Evolutionary conservation across 108 stramenopile species (phyloP).

Genomic region (Nannochloropsis salina): DNA sequence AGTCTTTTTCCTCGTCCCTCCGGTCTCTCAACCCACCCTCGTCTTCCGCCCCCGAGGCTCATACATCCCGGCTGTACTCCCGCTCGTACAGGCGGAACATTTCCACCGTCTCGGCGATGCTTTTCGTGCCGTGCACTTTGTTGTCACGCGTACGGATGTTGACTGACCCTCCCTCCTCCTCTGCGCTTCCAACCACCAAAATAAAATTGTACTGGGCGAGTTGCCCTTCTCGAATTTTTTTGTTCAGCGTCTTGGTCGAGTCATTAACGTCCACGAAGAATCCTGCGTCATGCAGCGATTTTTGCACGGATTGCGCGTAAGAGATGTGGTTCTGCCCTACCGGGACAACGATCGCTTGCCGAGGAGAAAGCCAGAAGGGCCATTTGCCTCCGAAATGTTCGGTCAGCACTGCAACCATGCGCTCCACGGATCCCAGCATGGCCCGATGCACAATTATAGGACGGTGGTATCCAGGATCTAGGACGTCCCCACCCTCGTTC

Average conservation of each 20-base stretch:
- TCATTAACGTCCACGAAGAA: conserved; percentile 90
- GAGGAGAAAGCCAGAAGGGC: conserved; percentile 98
- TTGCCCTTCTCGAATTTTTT: conserved; percentile 96
- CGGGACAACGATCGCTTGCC: conserved; percentile 93
- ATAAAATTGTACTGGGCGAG: conserved; percentile 96
- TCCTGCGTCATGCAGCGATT: conserved; percentile 73
- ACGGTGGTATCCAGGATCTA: conserved; percentile 53
- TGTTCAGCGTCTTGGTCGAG: conserved; percentile 86
- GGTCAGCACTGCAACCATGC: conserved; percentile 97
- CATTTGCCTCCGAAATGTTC: conserved; percentile 99
- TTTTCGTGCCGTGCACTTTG: conserved; percentile 47
- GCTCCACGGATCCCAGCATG: conserved; percentile 97
- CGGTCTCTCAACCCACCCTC: background rate
- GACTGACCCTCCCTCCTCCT: conserved; percentile 75
- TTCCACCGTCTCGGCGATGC: background rate
- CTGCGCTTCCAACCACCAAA: conserved; percentile 87
- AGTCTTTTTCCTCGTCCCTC: background rate
- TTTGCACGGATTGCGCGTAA: conserved; percentile 59
- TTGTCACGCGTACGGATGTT: conserved; percentile 88
- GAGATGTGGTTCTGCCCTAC: conserved; percentile 61
- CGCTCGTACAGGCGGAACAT: background rate
- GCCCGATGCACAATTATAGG: conserved; percentile 98
- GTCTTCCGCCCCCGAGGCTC: background rate
- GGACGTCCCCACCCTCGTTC: conserved; percentile 68
- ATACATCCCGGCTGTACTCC: background rate